Conservation (phyloP, 129 eudicot genomes). For the Logfia minima region DNA sequence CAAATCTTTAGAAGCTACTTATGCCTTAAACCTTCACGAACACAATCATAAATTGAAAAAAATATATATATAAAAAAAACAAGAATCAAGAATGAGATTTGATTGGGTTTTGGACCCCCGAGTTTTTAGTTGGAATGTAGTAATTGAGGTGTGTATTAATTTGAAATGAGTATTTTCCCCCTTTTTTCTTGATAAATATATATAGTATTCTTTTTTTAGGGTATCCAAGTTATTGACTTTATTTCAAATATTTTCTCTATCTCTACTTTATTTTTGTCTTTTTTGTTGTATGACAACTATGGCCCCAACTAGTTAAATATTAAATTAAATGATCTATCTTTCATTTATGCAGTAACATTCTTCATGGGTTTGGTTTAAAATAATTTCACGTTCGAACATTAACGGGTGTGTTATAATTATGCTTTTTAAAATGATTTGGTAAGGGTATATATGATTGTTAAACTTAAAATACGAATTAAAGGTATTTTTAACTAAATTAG, state of each 20-base stretch:
- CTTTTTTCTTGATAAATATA: background rate
- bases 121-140: slow-evolving; percentile 22
- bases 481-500: no score
- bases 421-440: no score
- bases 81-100: slow-evolving; percentile 15
- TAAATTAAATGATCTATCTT: background rate
- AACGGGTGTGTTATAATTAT: no score
- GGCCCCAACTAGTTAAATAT: background rate
- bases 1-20: slow-evolving; percentile 12
- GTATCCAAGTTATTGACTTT: background rate
- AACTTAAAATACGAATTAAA: no score
- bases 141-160: slow-evolving; percentile 31
- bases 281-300: background rate
- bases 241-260: background rate
- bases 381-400: no score
- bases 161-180: slow-evolving; percentile 1
- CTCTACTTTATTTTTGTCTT: background rate
- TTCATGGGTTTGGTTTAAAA: no score
- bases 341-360: no score
- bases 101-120: slow-evolving; percentile 18
- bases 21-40: slow-evolving; percentile 15
- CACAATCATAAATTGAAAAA: background rate
- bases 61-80: background rate
- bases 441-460: no score
- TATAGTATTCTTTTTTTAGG: background rate